Percentiles rank a stretch among this genome's conserved stretches.
phyloP scores from a whole-genome alignment of 2,329 filamentous ascomycete species.

The Botrytis pseudocinerea region DNA sequence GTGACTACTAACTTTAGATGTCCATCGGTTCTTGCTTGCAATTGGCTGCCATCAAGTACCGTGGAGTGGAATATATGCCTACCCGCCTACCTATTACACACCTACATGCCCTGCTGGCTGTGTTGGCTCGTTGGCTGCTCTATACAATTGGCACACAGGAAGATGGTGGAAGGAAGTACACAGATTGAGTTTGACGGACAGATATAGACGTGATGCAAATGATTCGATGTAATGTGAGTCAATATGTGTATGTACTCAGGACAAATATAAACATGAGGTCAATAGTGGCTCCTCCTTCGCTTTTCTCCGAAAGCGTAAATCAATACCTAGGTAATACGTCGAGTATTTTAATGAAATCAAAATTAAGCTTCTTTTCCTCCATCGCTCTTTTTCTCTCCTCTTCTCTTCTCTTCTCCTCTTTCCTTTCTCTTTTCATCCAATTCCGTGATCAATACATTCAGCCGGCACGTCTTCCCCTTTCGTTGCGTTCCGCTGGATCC shows the following conservation, averaged over 20 bases:
- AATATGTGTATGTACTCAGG: neutral
- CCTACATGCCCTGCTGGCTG: too few relatives aligned
- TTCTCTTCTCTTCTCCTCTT: neutral
- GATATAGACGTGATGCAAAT: neutral
- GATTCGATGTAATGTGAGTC: neutral
- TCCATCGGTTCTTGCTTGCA: too few relatives aligned
- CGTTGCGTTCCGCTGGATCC: neutral
- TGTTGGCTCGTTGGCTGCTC: too few relatives aligned
- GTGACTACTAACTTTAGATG: neutral
- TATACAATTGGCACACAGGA: neutral
- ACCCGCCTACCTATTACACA: neutral
- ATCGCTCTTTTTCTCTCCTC: neutral
- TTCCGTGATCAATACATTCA: neutral
- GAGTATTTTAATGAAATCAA: neutral
- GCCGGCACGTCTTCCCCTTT: neutral
- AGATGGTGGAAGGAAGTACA: neutral
- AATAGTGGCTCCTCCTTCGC: slow-evolving; percentile 3
- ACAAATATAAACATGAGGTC: neutral
- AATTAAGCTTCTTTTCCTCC: neutral
- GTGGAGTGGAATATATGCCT: neutral
- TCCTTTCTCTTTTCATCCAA: neutral
- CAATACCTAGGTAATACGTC: neutral
- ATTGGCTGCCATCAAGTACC: neutral
- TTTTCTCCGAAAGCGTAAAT: slow-evolving; percentile 12
- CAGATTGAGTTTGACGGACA: neutral